Percentiles rank a stretch among this genome's conserved stretches.
Conservation (phyloP, 208 protist species). For the Leishmania turanica region DNA sequence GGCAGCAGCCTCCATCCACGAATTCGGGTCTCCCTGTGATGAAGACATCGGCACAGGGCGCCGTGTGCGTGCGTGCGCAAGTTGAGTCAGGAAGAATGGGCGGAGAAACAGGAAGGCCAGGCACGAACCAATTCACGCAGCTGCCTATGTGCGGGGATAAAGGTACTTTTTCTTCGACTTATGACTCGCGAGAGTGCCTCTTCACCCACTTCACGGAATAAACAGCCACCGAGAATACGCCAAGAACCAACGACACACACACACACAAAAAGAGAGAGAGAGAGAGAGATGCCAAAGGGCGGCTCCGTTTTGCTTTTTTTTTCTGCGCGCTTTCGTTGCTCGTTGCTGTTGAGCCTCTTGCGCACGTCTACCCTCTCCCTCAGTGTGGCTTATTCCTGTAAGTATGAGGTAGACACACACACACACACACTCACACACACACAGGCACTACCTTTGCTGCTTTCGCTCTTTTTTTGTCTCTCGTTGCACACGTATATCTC, state of each 20-base stretch:
- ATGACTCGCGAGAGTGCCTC: neutral
- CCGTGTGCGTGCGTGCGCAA: neutral
- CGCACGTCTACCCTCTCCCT: neutral
- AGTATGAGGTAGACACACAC: neutral
- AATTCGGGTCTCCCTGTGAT: no score
- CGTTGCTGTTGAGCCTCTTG: neutral
- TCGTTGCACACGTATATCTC: neutral
- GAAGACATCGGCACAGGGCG: neutral
- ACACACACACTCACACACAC: neutral
- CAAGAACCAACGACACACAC: no score
- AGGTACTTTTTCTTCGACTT: neutral
- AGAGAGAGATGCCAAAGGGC: neutral
- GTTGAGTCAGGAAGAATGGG: neutral
- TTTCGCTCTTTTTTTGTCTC: neutral
- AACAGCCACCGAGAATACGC: neutral
- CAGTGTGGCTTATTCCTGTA: neutral
- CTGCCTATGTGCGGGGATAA: neutral
- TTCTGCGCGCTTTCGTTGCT: neutral
- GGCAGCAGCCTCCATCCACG: neutral
- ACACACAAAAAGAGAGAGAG: neutral
- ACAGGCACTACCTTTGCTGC: neutral
- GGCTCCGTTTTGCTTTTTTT: neutral
- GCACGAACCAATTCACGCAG: neutral
- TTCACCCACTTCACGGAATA: neutral
- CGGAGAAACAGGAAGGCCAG: no score